A percentile compares a stretch with the other conserved stretches of the same genome.
These are phyloP conservation scores for Trichosporon sp. DNA, from an alignment of 1,284 basidiomycete species.

Conservation along the genomic window DNA sequence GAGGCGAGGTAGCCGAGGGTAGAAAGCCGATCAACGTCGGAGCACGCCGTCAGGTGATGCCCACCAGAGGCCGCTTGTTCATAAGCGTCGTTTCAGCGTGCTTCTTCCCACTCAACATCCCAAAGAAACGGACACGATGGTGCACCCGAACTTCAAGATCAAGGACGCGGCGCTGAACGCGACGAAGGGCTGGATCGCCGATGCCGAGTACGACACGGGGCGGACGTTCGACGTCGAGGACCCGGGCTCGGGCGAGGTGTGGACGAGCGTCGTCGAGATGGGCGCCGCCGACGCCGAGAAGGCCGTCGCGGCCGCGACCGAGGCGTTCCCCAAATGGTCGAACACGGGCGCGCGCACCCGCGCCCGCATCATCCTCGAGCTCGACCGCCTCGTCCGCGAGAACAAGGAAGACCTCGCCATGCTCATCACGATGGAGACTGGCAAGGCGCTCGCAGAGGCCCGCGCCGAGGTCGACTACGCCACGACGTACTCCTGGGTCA, in stretches of 20 bases:
- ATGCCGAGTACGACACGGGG: slow-evolving; percentile 5
- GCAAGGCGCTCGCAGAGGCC: slow-evolving; percentile 73
- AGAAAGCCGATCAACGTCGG: neutral
- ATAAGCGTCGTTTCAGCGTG: neutral
- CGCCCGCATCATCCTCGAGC: slow-evolving; percentile 22
- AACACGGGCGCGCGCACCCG: slow-evolving; percentile 17
- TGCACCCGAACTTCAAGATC: slow-evolving; percentile 21
- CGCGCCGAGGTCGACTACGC: slow-evolving; percentile 68
- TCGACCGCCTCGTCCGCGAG: slow-evolving; percentile 22
- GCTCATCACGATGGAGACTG: slow-evolving; percentile 60
- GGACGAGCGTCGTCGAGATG: slow-evolving; percentile 16
- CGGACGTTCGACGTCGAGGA: slow-evolving; percentile 20
- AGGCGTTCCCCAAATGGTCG: slow-evolving; percentile 18
- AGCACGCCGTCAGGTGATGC: neutral
- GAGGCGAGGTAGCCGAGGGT: neutral
- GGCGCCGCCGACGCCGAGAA: slow-evolving; percentile 21
- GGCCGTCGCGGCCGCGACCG: slow-evolving; percentile 19
- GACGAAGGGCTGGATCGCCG: slow-evolving; percentile 21
- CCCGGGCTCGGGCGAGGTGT: slow-evolving; percentile 19
- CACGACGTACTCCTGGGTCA: slow-evolving; percentile 23
- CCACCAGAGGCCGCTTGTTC: neutral
- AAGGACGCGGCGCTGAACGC: slow-evolving; percentile 17
- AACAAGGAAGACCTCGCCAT: slow-evolving; percentile 26
- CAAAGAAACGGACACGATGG: slow-evolving; percentile 7
- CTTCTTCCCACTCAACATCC: neutral